Evolutionary conservation across 768 basidiomycete species (phyloP), one percentile per base, ranked within the genome.

Genomic region (Phallus indusiatus): DNA sequence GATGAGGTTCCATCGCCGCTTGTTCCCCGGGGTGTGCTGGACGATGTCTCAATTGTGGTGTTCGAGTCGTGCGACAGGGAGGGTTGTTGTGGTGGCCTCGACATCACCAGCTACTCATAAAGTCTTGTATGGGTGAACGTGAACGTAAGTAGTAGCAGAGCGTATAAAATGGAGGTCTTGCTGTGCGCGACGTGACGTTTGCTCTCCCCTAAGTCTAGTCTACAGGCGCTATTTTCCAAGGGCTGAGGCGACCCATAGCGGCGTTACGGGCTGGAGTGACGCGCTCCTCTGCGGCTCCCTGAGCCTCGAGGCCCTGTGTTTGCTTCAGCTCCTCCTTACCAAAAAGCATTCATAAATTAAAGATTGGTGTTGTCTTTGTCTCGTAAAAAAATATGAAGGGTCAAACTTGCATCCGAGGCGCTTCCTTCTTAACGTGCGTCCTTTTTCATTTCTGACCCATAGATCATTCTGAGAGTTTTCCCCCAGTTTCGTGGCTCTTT

Each of bases 401-500:
- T 33, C 88, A 90, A 78, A 64, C 87, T 61, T 90, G 86, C 70
- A 79, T 91, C 48, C 82, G 84, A 58, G 71, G 81, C 63, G 88
- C 84, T 54, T 81, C 88, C 53, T 64, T 89, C 59, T 74, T 91
- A 55, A 84, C 88, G 89, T 88, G 69, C 60, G 85, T 71, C 14
- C 5, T n/a, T 42, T 42, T 42, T 28, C 28, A 42, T 42, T 42
- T n/a, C n/a, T 42, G n/a, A 14, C 51, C 74, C 50, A 64, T 69
- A 62, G 53, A 56, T 63, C 78, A 53, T 47, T 48, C 33, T 48
- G 34, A 16, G 53, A 22, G 55, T 16, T 33, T 52, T 53, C 10
- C n/a, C 48, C 55, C 52, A 70, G 77, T 67, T 61, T 82, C 78
- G 64, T 70, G 24, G 73, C 73, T 62, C 78, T 76, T 61, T 76